Base-by-base conservation (phyloP, 1,139 yeast species). In the Taphrina deformans region DNA sequence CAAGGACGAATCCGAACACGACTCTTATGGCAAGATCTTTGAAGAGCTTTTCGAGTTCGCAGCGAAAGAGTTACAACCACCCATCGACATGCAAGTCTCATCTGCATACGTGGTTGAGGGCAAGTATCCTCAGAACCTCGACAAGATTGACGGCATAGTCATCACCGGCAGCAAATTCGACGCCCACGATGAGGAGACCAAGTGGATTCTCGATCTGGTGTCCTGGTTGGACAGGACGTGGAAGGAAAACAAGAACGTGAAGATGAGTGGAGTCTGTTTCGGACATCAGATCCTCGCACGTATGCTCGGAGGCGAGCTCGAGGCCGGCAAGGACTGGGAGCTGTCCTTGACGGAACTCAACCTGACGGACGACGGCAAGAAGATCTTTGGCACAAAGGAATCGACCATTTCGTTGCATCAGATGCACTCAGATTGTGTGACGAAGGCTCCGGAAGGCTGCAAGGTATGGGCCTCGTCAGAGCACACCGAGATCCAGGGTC, bases 241-340 rank as follows among this genome's bases (percentile, higher is more conserved):
- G 56, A 5, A 44, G 16, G 41, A 55, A 23, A 12, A 40, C 7
- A 65, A 65, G 5, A 66, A 67, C 14, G 67, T 85, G 38, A 73
- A 75, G 38, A 68, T 75, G 1, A 66, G 76, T 6, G 77, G 73
- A 14, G 56, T 90, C 46, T 91, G 97, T 73, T 90, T 89, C 74
- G 97, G 97, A 2, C 97, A 90, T 74, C 97, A 91, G 73, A 79
- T 89, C 23, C 75, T 89, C 29, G 87, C 85, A 1, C 80, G 86
- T 66, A 84, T 87, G 10, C 75, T 89, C 58, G 93, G 90, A 1
- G 80, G 84, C 46, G 76, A 76, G 58, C 86, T 87, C 2, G 84
- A 78, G 6, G 78, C 85, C 66, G 88, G 85, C 74, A 69, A 75
- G 48, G 95, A 95, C 1, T 87, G 93, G 89, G 97, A 90, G 74